These are phyloP conservation scores for Eucalyptus microcorys DNA, from an alignment of 345 rosid species.

Conservation along the genomic window DNA sequence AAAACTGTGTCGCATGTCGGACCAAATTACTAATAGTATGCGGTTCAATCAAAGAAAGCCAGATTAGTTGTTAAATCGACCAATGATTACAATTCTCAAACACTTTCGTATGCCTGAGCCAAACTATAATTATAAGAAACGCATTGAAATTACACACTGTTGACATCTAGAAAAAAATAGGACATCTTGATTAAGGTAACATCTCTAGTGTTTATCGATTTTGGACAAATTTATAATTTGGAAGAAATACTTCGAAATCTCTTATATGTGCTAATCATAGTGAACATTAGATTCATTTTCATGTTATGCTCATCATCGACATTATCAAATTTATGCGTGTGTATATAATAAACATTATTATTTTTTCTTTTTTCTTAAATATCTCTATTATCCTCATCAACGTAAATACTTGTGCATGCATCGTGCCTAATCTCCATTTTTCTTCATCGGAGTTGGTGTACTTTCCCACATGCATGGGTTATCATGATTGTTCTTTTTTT, in stretches of 20 bases:
- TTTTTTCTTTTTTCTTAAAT: not conserved
- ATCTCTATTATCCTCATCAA: not conserved
- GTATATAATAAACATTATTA: not conserved
- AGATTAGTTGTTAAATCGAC: not conserved
- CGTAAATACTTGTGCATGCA: not conserved
- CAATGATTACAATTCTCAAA: not conserved
- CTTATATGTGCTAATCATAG: not conserved
- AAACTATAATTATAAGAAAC: not conserved
- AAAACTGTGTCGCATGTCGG: not conserved
- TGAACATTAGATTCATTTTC: not conserved
- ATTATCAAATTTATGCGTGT: not conserved
- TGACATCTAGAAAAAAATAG: not conserved
- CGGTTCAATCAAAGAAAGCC: not conserved
- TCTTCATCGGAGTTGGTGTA: not conserved
- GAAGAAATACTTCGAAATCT: not conserved
- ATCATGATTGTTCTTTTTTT: not conserved
- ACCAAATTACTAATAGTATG: not conserved
- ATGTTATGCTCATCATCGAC: not conserved
- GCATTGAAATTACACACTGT: rapidly evolving
- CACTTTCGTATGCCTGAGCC: rapidly evolving
- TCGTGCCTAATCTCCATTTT: not conserved
- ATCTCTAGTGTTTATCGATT: not conserved
- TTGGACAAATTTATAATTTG: not conserved
- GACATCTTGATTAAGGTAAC: rapidly evolving
- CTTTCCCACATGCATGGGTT: not conserved